These are phyloP conservation scores for Cystofilobasidium ferigula DNA, from an alignment of 768 basidiomycete species.

Conservation along the genomic window DNA sequence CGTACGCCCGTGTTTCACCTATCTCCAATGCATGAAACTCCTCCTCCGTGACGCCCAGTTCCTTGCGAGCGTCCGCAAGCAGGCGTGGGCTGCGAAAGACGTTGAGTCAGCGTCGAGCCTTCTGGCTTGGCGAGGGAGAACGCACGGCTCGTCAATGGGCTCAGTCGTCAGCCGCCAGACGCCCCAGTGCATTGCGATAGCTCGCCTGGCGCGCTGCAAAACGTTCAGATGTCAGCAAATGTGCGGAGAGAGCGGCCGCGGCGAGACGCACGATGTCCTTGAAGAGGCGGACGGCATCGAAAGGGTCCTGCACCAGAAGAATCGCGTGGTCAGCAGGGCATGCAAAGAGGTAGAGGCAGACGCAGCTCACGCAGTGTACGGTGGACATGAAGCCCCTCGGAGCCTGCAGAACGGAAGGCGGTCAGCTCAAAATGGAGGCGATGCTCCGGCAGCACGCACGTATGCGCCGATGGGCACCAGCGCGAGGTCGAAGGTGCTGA, in stretches of 20 bases:
- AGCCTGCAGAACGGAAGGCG: slow-evolving; percentile 26
- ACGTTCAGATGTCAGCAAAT: not conserved
- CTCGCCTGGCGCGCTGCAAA: slow-evolving; percentile 41
- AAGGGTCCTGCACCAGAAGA: too few relatives aligned
- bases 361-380: too few relatives aligned
- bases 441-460: slow-evolving; percentile 45
- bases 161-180: slow-evolving; percentile 29
- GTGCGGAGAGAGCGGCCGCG: not conserved
- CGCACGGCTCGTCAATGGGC: slow-evolving; percentile 48
- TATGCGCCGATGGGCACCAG: slow-evolving; percentile 59
- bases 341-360: too few relatives aligned
- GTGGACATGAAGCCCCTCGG: slow-evolving; percentile 42
- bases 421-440: slow-evolving; percentile 31
- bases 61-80: slow-evolving; percentile 48
- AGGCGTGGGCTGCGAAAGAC: slow-evolving; percentile 39
- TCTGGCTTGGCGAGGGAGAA: not conserved
- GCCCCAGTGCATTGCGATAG: slow-evolving; percentile 63
- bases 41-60: slow-evolving; percentile 46
- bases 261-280: slow-evolving; percentile 47
- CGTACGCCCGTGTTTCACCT: slow-evolving; percentile 46
- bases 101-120: not conserved
- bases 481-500: slow-evolving; percentile 57
- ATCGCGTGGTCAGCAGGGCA: too few relatives aligned
- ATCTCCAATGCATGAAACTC: slow-evolving; percentile 52
- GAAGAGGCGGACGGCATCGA: slow-evolving; percentile 59